Evolutionary conservation across 768 basidiomycete genomes (phyloP).

Genomic region (Suillus alpinus): DNA sequence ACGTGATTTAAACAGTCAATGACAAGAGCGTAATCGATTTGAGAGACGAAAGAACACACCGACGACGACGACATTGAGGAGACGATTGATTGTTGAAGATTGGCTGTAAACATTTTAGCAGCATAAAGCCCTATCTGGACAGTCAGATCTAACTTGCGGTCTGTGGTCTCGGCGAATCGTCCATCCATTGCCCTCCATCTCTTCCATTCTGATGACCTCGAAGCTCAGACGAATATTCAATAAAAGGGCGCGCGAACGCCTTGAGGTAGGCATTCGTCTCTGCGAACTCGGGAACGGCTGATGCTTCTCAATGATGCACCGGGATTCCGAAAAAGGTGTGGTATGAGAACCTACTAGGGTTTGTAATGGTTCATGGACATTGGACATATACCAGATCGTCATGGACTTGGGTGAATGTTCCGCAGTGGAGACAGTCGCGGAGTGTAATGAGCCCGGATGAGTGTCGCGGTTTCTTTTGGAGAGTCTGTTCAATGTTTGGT

Average conservation of each 20-base stretch:
- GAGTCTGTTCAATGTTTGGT: not conserved
- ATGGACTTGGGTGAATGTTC: slow-evolving; percentile 42
- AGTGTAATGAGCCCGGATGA: slow-evolving; percentile 48
- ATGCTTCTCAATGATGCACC: not conserved
- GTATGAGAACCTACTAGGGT: slow-evolving; percentile 19
- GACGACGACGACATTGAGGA: too few species aligned
- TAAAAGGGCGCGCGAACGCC: slow-evolving; percentile 22
- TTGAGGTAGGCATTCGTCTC: slow-evolving; percentile 28
- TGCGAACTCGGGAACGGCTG: slow-evolving; percentile 24
- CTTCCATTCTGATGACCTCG: slow-evolving; percentile 39
- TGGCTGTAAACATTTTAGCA: not conserved
- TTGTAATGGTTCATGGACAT: not conserved
- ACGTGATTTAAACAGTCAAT: too few species aligned
- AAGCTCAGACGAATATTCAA: slow-evolving; percentile 37
- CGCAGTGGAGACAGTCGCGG: slow-evolving; percentile 41
- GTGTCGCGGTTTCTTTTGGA: slow-evolving; percentile 19
- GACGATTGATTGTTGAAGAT: too few species aligned
- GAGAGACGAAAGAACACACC: too few species aligned
- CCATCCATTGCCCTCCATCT: slow-evolving; percentile 37
- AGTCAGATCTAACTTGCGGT: not conserved
- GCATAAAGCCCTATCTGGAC: not conserved
- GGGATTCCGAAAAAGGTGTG: slow-evolving; percentile 28
- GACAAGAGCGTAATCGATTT: too few species aligned
- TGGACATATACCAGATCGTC: slow-evolving; percentile 17
- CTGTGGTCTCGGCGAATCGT: slow-evolving; percentile 19